A percentile compares a stretch with the other conserved stretches of the same genome.
phyloP scores from a whole-genome alignment of 495 filamentous ascomycete genomes.

The Collariella sp. region DNA sequence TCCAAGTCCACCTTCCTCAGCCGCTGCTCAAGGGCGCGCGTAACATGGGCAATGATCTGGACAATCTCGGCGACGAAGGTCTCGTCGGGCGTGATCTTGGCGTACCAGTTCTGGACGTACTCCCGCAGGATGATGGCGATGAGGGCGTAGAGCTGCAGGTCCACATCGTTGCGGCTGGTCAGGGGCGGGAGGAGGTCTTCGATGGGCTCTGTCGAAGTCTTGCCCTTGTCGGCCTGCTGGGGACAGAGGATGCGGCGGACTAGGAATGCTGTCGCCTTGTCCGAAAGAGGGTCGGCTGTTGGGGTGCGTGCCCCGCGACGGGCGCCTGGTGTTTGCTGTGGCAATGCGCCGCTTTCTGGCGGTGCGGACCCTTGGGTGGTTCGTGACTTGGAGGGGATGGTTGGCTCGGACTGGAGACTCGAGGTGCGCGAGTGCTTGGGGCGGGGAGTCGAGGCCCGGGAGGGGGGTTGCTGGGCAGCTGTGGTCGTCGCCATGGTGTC shows the following conservation, averaged over 20 bases:
- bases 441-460: conserved; percentile 21
- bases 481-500: conserved; percentile 22
- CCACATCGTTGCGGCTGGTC: conserved; percentile 85
- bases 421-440: conserved; percentile 9
- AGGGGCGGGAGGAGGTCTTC: conserved; percentile 81
- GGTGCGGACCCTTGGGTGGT: neutral
- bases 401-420: conserved; percentile 9
- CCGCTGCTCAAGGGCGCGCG: conserved; percentile 75
- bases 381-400: conserved; percentile 2
- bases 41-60: conserved; percentile 82
- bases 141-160: conserved; percentile 84
- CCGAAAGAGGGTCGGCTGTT: conserved; percentile 38
- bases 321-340: neutral
- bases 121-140: conserved; percentile 82
- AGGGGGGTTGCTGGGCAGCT: conserved; percentile 16
- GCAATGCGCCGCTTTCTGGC: neutral
- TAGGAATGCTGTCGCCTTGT: conserved; percentile 43
- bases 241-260: conserved; percentile 45
- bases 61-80: conserved; percentile 78
- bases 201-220: conserved; percentile 39
- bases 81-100: conserved; percentile 82
- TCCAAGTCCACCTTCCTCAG: conserved; percentile 74
- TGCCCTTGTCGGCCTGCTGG: conserved; percentile 40
- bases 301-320: conserved; percentile 26
- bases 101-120: conserved; percentile 87